Base-by-base conservation (phyloP, 495 filamentous ascomycete species). In the Daldinia bambusicola region DNA sequence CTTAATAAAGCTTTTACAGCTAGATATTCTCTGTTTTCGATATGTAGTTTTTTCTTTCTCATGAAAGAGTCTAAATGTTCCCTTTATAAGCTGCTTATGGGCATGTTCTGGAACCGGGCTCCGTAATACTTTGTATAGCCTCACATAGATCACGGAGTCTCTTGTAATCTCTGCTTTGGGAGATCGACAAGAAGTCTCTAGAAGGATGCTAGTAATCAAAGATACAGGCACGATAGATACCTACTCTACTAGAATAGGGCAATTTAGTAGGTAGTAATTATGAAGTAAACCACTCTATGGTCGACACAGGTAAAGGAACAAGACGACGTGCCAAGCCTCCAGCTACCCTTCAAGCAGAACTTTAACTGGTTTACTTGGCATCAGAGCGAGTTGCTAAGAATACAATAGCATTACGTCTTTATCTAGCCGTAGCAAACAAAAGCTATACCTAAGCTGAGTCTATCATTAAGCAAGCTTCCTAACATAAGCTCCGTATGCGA, bases 401-500 rank as follows among this genome's bases (percentile, higher is more conserved):
- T 56, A 13, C 51, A 51, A 45, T 51, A 32, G 40, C 34, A 62
- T 51, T 48, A 62, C 16, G 18, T 2, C 50, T 20, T 20, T 26
- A 51, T 26, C 40, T n/a, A 68, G 32, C 36, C 20, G 18, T 50
- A 41, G 40, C 51, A 50, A 26, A 26, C 26, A 26, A 55, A 52
- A 16, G 26, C 50, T 16, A 53, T 32, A 32, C 30, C 43, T 48
- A 22, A 53, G 50, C 50, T 30, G 26, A 53, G 22, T 53, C 50
- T 53, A 32, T 31, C 30, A 58, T 41, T 34, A 37, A 66, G 63
- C 55, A 60, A 55, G 18, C 22, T 16, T 32, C 43, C 34, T 20
- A 52, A 48, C 34, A 36, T 10, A n/a, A 37, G 55, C 63, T 36
- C 8, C 8, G 32, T 14, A 67, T 61, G 45, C 48, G 61, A 55